A percentile compares a stretch with the other conserved stretches of the same genome.
phyloP scores from a whole-genome alignment of 2,329 filamentous ascomycete genomes.

The Arthrobotrys iridis region DNA sequence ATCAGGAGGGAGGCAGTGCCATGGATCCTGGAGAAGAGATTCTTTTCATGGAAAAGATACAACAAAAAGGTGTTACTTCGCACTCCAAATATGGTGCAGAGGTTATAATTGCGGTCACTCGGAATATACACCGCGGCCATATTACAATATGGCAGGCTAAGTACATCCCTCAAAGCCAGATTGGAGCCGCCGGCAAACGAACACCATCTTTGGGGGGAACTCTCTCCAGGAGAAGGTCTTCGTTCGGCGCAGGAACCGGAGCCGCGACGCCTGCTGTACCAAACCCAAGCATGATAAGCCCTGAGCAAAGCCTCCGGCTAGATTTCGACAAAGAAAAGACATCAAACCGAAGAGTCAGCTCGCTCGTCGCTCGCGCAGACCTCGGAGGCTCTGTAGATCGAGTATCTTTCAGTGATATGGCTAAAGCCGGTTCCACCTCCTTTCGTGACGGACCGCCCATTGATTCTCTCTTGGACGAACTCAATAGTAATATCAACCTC shows the following conservation, averaged over 20 bases:
- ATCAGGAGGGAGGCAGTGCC: slow-evolving; percentile 67
- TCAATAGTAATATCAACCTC: slow-evolving; percentile 68
- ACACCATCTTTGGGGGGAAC: slow-evolving; percentile 67
- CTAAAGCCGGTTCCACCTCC: slow-evolving; percentile 75
- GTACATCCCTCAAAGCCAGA: slow-evolving; percentile 75
- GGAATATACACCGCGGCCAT: slow-evolving; percentile 77
- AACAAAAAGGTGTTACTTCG: slow-evolving; percentile 68
- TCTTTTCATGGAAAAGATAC: slow-evolving; percentile 75
- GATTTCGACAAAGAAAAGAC: slow-evolving; percentile 66
- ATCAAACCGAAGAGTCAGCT: slow-evolving; percentile 84
- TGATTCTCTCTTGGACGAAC: slow-evolving; percentile 75
- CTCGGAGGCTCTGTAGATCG: slow-evolving; percentile 85
- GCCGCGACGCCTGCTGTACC: slow-evolving; percentile 75
- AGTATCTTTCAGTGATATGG: slow-evolving; percentile 79
- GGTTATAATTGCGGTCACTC: slow-evolving; percentile 80
- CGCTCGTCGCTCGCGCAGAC: slow-evolving; percentile 85
- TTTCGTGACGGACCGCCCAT: slow-evolving; percentile 72
- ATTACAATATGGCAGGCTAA: slow-evolving; percentile 87
- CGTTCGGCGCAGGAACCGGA: slow-evolving; percentile 75
- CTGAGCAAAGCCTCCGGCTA: slow-evolving; percentile 75
- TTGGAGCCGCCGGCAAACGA: slow-evolving; percentile 64
- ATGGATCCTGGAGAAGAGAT: slow-evolving; percentile 83
- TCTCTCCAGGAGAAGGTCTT: slow-evolving; percentile 74
- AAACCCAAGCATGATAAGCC: slow-evolving; percentile 77
- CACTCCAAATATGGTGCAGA: slow-evolving; percentile 61